Evolutionary conservation across 768 basidiomycete genomes (phyloP).

Genomic region (Serpula lacrymans): DNA sequence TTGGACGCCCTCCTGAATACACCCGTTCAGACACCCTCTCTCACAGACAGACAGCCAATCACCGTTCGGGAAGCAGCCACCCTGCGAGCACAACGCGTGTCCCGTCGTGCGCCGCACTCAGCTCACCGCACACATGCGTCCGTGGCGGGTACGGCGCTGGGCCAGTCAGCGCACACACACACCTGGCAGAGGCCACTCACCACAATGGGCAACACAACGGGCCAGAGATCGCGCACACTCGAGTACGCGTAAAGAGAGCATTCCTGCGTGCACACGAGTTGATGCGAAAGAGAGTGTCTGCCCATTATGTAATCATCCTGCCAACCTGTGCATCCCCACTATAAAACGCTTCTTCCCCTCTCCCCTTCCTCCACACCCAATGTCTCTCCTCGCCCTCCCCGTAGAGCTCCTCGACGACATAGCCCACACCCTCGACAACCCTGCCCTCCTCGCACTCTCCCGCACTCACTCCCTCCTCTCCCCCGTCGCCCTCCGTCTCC

Average conservation of each 20-base stretch:
- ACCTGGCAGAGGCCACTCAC: constrained; percentile 28
- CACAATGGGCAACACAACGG: constrained; percentile 26
- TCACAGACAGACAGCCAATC: constrained; percentile 32
- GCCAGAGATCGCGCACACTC: constrained; percentile 7
- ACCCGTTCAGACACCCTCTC: no score
- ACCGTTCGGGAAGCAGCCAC: constrained; percentile 83
- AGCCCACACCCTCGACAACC: constrained; percentile 31
- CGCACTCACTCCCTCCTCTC: constrained; percentile 38
- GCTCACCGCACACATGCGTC: constrained; percentile 63
- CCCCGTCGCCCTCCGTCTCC: constrained; percentile 52
- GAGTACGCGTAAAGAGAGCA: constrained; percentile 9
- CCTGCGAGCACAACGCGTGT: constrained; percentile 69
- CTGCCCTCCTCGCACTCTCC: constrained; percentile 48
- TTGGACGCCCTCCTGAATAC: constrained; percentile 62
- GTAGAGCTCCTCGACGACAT: constrained; percentile 60
- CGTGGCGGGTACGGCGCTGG: constrained; percentile 55
- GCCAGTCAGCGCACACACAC: no score
- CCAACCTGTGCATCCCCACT: no score
- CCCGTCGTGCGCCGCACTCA: constrained; percentile 52
- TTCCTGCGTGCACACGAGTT: constrained; percentile 18
- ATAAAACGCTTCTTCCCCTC: no score
- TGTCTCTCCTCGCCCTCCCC: constrained; percentile 51
- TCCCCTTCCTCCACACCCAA: constrained; percentile 13
- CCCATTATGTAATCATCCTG: no score
- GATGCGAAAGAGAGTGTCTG: no score